Evolutionary conservation across 2,329 filamentous ascomycete species (phyloP).

Genomic region (Colletotrichum abscissum): DNA sequence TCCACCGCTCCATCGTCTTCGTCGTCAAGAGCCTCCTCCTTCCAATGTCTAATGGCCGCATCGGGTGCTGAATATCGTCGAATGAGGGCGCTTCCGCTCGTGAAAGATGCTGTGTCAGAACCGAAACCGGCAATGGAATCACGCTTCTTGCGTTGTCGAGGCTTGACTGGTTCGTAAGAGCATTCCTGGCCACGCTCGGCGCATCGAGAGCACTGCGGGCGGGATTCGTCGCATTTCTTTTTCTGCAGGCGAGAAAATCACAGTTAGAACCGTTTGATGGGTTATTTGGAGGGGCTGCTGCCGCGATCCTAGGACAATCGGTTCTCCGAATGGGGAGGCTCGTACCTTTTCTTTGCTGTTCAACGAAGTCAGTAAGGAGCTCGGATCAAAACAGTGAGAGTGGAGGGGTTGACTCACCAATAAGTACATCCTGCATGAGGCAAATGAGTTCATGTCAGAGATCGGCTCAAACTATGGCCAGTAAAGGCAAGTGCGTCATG

Average conservation of each 20-base stretch:
- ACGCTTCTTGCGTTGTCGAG: slow-evolving; percentile 51
- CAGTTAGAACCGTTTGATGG: neutral
- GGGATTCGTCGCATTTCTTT: slow-evolving; percentile 67
- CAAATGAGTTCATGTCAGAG: slow-evolving; percentile 40
- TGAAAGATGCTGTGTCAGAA: slow-evolving; percentile 26
- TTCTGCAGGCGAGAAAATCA: slow-evolving; percentile 51
- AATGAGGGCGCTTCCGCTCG: slow-evolving; percentile 13
- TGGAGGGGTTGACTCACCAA: slow-evolving; percentile 54
- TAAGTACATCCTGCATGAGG: slow-evolving; percentile 58
- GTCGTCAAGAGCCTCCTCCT: slow-evolving; percentile 21
- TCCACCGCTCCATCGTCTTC: slow-evolving; percentile 20
- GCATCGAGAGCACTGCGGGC: slow-evolving; percentile 63
- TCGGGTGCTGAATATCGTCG: slow-evolving; percentile 26
- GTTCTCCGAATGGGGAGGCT: neutral
- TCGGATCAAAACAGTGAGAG: neutral
- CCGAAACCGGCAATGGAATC: slow-evolving; percentile 37
- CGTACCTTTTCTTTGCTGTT: slow-evolving; percentile 66
- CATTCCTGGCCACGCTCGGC: slow-evolving; percentile 60
- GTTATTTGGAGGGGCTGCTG: neutral
- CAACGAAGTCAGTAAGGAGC: slow-evolving; percentile 17
- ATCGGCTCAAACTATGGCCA: neutral
- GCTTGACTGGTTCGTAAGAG: slow-evolving; percentile 60
- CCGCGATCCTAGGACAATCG: neutral
- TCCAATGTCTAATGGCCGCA: slow-evolving; percentile 27
- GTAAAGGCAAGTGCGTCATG: slow-evolving; percentile 2